Evolutionary conservation across 106 monocot genomes (phyloP).

Genomic region (Acanthochlamys bracteata): DNA sequence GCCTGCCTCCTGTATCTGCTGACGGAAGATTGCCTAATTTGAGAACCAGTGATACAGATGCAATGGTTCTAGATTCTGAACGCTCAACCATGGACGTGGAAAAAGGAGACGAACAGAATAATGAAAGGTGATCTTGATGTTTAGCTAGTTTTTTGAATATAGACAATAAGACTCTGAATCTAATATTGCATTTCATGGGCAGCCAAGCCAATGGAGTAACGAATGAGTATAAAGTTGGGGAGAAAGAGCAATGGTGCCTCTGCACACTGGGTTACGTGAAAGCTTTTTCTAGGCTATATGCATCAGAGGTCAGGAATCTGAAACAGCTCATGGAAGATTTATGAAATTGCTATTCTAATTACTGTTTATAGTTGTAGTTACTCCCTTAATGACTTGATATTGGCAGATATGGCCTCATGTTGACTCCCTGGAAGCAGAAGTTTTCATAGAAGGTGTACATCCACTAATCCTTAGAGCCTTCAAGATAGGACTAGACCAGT

Average conservation of each 20-base stretch:
- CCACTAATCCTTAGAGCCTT: constrained; percentile 56
- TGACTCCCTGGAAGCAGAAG: constrained; percentile 51
- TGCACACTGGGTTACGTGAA: constrained; percentile 79
- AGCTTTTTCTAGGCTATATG: constrained; percentile 86
- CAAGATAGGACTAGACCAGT: constrained; percentile 47
- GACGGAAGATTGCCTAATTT: constrained; percentile 45
- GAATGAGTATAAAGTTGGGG: constrained; percentile 43
- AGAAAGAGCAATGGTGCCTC: constrained; percentile 86
- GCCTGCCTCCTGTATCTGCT: constrained; percentile 46
- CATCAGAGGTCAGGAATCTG: constrained; percentile 49
- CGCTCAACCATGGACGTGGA: constrained; percentile 66
- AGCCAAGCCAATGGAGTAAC: constrained; percentile 28
- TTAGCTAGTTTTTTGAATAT: constrained; percentile 1
- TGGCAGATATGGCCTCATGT: constrained; percentile 85
- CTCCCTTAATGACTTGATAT: not conserved
- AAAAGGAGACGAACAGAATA: constrained; percentile 25
- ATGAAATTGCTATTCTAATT: not conserved
- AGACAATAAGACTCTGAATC: not conserved
- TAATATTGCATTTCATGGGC: not conserved
- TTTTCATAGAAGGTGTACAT: constrained; percentile 49
- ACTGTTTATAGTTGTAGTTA: not conserved
- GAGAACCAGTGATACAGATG: constrained; percentile 15
- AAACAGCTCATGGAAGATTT: no score
- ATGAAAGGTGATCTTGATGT: constrained; percentile 22
- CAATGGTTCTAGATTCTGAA: constrained; percentile 45